Evolutionary conservation across 2,329 filamentous ascomycete genomes (phyloP).

Genomic region (Alternaria solani): DNA sequence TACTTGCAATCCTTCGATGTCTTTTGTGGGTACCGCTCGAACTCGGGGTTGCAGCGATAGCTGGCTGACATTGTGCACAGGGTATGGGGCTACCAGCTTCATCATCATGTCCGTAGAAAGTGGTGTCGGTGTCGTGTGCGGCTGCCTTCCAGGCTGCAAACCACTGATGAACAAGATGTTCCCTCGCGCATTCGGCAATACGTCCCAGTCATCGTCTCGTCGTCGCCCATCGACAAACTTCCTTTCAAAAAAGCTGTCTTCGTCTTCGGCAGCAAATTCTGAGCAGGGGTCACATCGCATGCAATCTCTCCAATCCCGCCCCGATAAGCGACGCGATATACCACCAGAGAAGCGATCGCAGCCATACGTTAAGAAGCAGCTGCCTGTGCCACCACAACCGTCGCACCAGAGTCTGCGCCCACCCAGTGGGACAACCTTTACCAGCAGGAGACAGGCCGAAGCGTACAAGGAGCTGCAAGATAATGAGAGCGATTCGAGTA

Average conservation of each 20-base stretch:
- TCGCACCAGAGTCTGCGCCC: constrained; percentile 7
- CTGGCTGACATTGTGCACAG: constrained; percentile 12
- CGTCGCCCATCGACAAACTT: constrained; percentile 10
- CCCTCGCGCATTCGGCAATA: constrained; percentile 35
- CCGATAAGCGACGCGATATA: not conserved
- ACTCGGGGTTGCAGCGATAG: not conserved
- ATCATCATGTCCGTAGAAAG: constrained; percentile 40
- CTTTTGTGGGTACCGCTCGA: constrained; percentile 30
- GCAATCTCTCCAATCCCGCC: not conserved
- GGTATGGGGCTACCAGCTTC: constrained; percentile 38
- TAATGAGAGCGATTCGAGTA: constrained; percentile 11
- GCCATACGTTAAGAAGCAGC: not conserved
- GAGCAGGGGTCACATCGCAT: constrained; percentile 9
- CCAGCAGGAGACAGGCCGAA: constrained; percentile 5
- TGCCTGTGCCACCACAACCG: not conserved
- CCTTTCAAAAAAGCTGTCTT: constrained; percentile 2
- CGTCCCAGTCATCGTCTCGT: constrained; percentile 16
- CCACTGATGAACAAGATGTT: constrained; percentile 39
- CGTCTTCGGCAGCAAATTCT: not conserved
- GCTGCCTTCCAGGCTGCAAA: constrained; percentile 45
- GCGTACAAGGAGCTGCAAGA: constrained; percentile 6
- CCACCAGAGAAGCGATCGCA: not conserved
- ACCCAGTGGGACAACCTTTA: constrained; percentile 10
- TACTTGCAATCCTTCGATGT: constrained; percentile 39
- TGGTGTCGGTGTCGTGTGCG: constrained; percentile 42